A percentile compares a stretch with the other conserved stretches of the same genome.
These are phyloP conservation scores for Helianthus tuberosus DNA, from an alignment of 129 eudicot genomes.

Conservation along the genomic window DNA sequence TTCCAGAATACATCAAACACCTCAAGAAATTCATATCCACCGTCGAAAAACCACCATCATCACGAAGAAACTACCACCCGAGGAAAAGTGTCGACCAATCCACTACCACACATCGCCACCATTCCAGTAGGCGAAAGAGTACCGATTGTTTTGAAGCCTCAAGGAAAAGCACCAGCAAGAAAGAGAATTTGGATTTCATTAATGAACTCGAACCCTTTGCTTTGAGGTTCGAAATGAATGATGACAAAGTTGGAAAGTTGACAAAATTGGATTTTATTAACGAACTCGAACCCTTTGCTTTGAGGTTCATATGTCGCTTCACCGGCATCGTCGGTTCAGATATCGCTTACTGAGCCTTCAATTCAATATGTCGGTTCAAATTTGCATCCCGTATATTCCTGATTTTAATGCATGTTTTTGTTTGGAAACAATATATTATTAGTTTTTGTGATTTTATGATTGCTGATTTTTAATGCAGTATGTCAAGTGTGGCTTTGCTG, in stretches of 20 bases:
- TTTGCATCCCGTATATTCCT: too few relatives aligned
- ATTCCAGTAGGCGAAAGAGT: constrained; percentile 51
- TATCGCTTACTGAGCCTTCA: too few relatives aligned
- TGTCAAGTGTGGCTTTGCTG: too few relatives aligned
- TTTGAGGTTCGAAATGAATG: constrained; percentile 39
- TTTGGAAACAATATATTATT: too few relatives aligned
- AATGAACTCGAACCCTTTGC: constrained; percentile 36
- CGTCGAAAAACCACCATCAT: constrained; percentile 63
- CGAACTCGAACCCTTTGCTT: too few relatives aligned
- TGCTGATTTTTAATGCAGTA: too few relatives aligned
- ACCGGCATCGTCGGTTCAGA: too few relatives aligned
- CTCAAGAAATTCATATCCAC: constrained; percentile 68
- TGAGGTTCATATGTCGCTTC: too few relatives aligned
- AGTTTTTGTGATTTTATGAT: too few relatives aligned
- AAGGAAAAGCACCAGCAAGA: constrained; percentile 61
- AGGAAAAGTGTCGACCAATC: constrained; percentile 66
- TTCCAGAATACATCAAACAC: constrained; percentile 79
- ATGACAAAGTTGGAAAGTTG: constrained; percentile 50
- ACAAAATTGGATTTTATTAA: too few relatives aligned
- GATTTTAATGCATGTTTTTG: too few relatives aligned
- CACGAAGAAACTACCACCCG: constrained; percentile 44
- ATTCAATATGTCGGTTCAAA: too few relatives aligned
- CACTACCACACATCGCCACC: constrained; percentile 32
- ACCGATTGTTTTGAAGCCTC: constrained; percentile 63
- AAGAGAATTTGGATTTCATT: constrained; percentile 49